A percentile compares a stretch with the other conserved stretches of the same genome.
Conservation (phyloP, 1,284 basidiomycete species). For the Anthracocystis setariae region DNA sequence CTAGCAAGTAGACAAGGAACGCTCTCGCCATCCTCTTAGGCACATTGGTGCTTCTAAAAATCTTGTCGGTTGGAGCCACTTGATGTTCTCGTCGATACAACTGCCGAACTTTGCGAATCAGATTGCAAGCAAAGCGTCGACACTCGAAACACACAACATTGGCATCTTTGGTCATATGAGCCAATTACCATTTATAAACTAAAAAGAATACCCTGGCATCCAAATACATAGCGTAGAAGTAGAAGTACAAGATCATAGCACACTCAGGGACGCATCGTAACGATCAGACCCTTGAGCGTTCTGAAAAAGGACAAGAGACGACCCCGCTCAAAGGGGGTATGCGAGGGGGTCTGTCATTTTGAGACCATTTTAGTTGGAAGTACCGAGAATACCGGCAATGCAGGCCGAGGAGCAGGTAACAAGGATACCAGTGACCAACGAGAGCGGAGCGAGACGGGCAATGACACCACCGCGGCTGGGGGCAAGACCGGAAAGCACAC, state of each 20-base stretch:
- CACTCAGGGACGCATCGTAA: neutral
- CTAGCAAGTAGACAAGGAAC: neutral
- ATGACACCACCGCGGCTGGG: conserved; percentile 80
- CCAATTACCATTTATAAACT: conserved; percentile 16
- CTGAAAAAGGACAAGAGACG: conserved; percentile 4
- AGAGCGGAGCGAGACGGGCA: conserved; percentile 77
- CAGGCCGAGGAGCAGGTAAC: conserved; percentile 69
- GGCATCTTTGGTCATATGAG: neutral
- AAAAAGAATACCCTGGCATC: conserved; percentile 27
- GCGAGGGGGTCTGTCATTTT: conserved; percentile 1
- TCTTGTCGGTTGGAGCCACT: no score
- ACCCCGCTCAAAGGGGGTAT: conserved; percentile 23
- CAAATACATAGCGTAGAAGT: conserved; percentile 25
- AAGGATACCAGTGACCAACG: conserved; percentile 69
- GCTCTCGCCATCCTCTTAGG: neutral
- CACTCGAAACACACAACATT: conserved; percentile 1
- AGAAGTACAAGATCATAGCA: conserved; percentile 30
- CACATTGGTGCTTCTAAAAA: no score
- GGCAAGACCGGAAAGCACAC: conserved; percentile 83
- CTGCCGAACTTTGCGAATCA: no score
- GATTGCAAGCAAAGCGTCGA: no score
- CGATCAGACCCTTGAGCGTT: neutral
- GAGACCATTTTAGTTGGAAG: conserved; percentile 5
- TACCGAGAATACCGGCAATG: conserved; percentile 68
- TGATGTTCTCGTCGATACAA: no score